Conservation (phyloP, 2,329 filamentous ascomycete genomes). For the Colletotrichum spaethianum region DNA sequence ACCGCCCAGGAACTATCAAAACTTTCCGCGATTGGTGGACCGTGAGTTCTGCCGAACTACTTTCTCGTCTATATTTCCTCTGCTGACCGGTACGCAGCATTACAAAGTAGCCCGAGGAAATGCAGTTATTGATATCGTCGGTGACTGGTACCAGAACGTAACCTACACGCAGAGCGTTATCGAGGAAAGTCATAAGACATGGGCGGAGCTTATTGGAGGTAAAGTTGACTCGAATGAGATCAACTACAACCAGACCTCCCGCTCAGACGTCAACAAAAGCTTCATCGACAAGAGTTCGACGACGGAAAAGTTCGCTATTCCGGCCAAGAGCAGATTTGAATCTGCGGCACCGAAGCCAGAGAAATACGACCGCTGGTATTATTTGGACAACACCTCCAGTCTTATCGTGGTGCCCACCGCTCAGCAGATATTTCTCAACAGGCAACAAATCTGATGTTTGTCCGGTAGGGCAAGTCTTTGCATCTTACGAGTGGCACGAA, state of each 20-base stretch:
- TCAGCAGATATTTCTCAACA: conserved; percentile 5
- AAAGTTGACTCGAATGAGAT: conserved; percentile 54
- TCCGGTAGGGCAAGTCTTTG: too few species aligned
- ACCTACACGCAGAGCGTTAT: conserved; percentile 50
- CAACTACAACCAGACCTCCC: conserved; percentile 58
- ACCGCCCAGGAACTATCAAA: conserved; percentile 53
- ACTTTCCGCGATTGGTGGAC: conserved; percentile 57
- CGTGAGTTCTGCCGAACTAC: conserved; percentile 43
- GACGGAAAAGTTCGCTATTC: conserved; percentile 50
- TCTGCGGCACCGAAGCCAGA: conserved; percentile 49
- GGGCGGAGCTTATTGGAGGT: conserved; percentile 56
- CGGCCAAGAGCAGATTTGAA: conserved; percentile 47
- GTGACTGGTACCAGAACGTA: conserved; percentile 53
- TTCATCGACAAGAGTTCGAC: conserved; percentile 51
- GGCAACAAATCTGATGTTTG: conserved; percentile 1
- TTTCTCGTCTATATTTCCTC: fast-evolving
- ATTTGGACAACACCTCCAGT: conserved; percentile 52
- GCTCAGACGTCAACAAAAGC: conserved; percentile 49
- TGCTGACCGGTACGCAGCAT: conserved; percentile 46
- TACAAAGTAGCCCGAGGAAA: conserved; percentile 57
- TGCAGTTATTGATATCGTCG: conserved; percentile 53
- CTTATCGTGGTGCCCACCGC: conserved; percentile 44
- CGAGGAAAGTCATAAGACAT: conserved; percentile 55
- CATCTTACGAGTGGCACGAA: too few species aligned
- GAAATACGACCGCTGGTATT: conserved; percentile 56